Base-by-base conservation (phyloP, 805 yeast genomes). In the Sugiyamaella qingdaonensis region DNA sequence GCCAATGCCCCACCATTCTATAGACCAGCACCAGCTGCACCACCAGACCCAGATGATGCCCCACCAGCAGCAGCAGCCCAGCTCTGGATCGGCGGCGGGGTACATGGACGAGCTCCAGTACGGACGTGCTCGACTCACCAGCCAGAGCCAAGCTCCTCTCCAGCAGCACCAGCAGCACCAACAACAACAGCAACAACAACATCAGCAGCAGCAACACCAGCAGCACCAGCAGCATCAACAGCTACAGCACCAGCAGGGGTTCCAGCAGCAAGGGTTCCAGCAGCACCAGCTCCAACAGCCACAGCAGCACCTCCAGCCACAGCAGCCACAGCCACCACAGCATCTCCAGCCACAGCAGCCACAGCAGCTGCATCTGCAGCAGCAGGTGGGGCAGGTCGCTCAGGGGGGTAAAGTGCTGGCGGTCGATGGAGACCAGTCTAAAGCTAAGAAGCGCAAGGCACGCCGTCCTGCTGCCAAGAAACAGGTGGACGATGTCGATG, bases 231-330 rank as follows among this genome's bases (percentile, higher is more conserved):
- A 31, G 19, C 43, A 46, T 27, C 45, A 29, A 16, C 47, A 32
- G 16, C 51, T 14, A 14, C 47, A 32, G 16, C 51, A 32, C 42
- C 59, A 46, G 35, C 64, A 54, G 46, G 57, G 41, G 37, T 48
- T 32, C 11, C 54, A 54, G 35, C 61, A 51, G 37, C 59, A 41
- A 32, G 60, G 55, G 35, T 61, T 52, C 14, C 61, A 54, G 10
- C 57, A 52, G 33, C 59, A 47, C 14, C 58, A 51, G 27, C 55
- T 46, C 19, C 62, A 60, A 49, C 19, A n/a, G 16, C 57, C 14
- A 33, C 52, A 33, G 14, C 53, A 16, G 53, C 51, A 11, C 43
- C 52, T 31, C 16, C 43, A 46, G 47, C 33, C 42, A 46, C 48
- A 31, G 37, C 58, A 33, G 8, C 50, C 18, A 43, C 45, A 24